Percentiles rank a stretch among this genome's conserved stretches.
Conservation (phyloP, 495 filamentous ascomycete genomes). For the Penicillium egyptiacum region DNA sequence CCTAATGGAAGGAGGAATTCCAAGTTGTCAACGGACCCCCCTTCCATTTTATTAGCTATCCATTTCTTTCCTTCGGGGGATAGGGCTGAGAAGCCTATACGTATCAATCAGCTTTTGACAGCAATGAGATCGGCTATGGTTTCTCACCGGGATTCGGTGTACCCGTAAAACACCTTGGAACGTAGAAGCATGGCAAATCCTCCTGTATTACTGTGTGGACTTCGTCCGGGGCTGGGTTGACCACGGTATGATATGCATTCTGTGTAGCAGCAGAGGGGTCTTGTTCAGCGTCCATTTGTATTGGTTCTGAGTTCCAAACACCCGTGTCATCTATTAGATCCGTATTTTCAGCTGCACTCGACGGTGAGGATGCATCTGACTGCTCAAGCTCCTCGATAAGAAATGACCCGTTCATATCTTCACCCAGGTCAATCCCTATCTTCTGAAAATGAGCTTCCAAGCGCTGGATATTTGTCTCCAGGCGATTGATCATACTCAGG, state of each 20-base stretch:
- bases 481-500: neutral
- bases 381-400: neutral
- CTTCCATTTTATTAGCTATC: neutral
- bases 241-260: neutral
- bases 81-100: neutral
- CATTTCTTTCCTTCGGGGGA: neutral
- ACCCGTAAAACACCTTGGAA: neutral
- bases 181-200: neutral
- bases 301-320: neutral
- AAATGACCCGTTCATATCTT: neutral
- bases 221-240: neutral
- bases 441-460: neutral
- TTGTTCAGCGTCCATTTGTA: neutral
- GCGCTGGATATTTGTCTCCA: neutral
- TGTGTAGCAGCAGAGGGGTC: neutral
- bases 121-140: neutral
- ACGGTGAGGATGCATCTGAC: neutral
- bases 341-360: neutral
- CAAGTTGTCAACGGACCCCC: neutral
- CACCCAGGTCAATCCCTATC: neutral
- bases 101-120: neutral
- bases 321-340: neutral
- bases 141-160: neutral
- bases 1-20: neutral
- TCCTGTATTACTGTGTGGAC: neutral